These are phyloP conservation scores for Pyrus betulifolia DNA, from an alignment of 306 rosid species.

Conservation along the genomic window DNA sequence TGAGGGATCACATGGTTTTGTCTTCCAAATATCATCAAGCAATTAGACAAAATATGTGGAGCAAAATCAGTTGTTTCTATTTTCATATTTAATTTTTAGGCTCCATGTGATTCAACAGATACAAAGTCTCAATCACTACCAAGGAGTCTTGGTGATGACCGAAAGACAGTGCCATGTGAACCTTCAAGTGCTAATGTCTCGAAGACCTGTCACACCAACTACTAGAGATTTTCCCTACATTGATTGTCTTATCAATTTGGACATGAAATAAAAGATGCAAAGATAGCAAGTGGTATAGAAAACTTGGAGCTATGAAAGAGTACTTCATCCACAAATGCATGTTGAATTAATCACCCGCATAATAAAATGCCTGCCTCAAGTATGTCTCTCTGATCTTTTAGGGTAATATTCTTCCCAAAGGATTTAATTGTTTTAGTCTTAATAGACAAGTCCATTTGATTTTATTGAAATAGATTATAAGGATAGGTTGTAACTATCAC, in stretches of 20 bases:
- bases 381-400: neutral
- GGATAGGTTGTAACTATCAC: too few species aligned
- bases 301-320: neutral
- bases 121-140: neutral
- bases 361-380: neutral
- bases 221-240: neutral
- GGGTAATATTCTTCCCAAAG: too few species aligned
- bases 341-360: neutral
- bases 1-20: neutral
- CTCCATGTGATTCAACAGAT: neutral
- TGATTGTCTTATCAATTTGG: too few species aligned
- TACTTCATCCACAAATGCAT: neutral
- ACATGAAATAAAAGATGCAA: too few species aligned
- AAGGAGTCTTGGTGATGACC: neutral
- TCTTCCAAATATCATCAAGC: neutral
- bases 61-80: neutral
- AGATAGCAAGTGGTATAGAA: neutral
- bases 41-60: neutral
- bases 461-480: neutral
- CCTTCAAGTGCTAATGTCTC: neutral
- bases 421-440: too few species aligned
- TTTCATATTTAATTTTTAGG: neutral
- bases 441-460: constrained; percentile 10
- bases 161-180: neutral
- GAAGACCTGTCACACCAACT: neutral